phyloP scores from a whole-genome alignment of 352 stramenopile genomes.

The Phytophthora citricola region DNA sequence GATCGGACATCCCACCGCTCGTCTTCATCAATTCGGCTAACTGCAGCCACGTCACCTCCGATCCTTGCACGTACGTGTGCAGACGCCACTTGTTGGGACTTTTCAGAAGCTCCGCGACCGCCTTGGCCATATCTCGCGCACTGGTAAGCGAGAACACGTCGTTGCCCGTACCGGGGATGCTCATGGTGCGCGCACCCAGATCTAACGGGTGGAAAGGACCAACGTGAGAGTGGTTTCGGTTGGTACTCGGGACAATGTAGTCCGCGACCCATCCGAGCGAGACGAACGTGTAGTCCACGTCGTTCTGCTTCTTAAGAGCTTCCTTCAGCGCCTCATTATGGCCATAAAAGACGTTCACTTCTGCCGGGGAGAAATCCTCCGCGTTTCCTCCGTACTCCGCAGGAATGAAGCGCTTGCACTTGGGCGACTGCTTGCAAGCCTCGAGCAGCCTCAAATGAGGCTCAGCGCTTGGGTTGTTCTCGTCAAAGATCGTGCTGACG shows the following conservation, averaged over 20 bases:
- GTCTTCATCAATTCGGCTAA: conserved; percentile 34
- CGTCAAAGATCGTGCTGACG: conserved; percentile 35
- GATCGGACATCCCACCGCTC: conserved; percentile 20
- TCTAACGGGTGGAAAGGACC: conserved; percentile 32
- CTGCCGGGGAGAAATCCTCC: conserved; percentile 32
- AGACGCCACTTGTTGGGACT: conserved; percentile 35
- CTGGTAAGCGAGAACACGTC: conserved; percentile 36
- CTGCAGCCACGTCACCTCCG: conserved; percentile 44
- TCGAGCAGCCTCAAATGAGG: conserved; percentile 38
- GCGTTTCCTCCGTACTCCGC: conserved; percentile 43
- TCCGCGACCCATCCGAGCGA: conserved; percentile 41
- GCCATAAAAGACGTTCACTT: conserved; percentile 9
- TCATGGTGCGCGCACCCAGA: conserved; percentile 36
- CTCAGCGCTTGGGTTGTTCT: conserved; percentile 11
- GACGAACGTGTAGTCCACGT: conserved; percentile 49
- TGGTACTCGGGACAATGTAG: conserved; percentile 37
- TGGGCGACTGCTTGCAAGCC: conserved; percentile 39
- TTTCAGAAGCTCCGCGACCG: conserved; percentile 30
- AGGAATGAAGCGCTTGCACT: conserved; percentile 59
- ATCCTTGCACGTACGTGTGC: conserved; percentile 42
- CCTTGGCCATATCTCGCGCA: conserved; percentile 32
- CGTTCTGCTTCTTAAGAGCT: conserved; percentile 29
- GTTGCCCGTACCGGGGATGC: conserved; percentile 39
- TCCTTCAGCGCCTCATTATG: conserved; percentile 23
- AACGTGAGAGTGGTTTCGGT: conserved; percentile 35